Percentiles rank a stretch among this genome's conserved stretches.
Evolutionary conservation across 805 yeast genomes (phyloP).

Genomic region (Candida boidinii): DNA sequence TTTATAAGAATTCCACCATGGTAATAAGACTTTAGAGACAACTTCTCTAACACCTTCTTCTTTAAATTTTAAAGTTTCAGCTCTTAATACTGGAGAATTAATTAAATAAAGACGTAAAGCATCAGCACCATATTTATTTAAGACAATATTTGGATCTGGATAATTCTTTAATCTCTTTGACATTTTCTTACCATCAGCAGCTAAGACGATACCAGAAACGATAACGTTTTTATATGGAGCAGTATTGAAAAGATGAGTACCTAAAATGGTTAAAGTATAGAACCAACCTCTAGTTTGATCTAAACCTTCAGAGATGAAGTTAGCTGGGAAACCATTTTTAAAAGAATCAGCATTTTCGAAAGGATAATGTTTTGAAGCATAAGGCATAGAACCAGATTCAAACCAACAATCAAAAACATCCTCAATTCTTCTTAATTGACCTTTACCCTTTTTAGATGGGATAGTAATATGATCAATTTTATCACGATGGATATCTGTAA

Average conservation of each 20-base stretch:
- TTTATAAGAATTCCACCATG: slow-evolving; percentile 98
- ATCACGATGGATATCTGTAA: slow-evolving; percentile 92
- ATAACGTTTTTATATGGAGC: slow-evolving; percentile 95
- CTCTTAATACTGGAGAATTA: slow-evolving; percentile 95
- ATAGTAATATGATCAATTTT: slow-evolving; percentile 85
- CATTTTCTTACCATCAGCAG: slow-evolving; percentile 99
- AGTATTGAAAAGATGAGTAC: slow-evolving; percentile 85
- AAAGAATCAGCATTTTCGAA: slow-evolving; percentile 77
- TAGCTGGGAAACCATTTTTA: slow-evolving; percentile 81
- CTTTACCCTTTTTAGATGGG: slow-evolving; percentile 87
- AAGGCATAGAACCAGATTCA: slow-evolving; percentile 99
- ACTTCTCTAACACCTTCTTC: slow-evolving; percentile 99
- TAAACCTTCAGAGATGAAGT: slow-evolving; percentile 96
- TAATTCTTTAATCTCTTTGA: slow-evolving; percentile 96
- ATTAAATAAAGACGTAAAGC: slow-evolving; percentile 92
- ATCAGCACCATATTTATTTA: slow-evolving; percentile 93
- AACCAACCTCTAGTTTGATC: slow-evolving; percentile 99
- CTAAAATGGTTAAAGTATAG: slow-evolving; percentile 90
- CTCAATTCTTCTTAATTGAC: slow-evolving; percentile 79
- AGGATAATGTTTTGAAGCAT: slow-evolving; percentile 94
- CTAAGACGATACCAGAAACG: slow-evolving; percentile 93
- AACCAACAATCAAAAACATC: slow-evolving; percentile 99
- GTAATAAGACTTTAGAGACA: slow-evolving; percentile 88
- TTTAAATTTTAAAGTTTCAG: slow-evolving; percentile 92
- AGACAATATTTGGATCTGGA: slow-evolving; percentile 84